Evolutionary conservation across 352 stramenopile genomes (phyloP), one percentile per base, ranked within the genome.

Genomic region (Phytophthora rubi): DNA sequence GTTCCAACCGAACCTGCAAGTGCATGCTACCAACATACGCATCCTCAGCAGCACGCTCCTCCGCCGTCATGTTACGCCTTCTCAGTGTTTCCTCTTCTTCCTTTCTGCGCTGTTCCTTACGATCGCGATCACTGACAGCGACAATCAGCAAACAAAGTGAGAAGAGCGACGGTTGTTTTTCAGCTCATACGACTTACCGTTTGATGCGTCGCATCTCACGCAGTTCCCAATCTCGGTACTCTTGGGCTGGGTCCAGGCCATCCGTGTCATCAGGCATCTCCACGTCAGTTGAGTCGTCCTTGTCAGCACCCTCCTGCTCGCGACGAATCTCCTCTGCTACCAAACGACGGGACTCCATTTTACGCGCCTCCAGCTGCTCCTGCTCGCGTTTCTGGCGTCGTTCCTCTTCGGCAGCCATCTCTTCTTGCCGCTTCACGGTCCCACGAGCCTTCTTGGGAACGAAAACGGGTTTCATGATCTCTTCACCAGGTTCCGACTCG

Each of bases 21-120:
- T 26, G 63, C 42, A 21, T 5, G 16, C 10, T 12, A 2, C 9
- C 53, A 58, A 82, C 87, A 15, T 72, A 93, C 73, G 81, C 83
- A 70, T 99, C 97, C 73, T 99, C 96, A 23, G 87, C 74, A 9
- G 89, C 75, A 8, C 96, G 86, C 77, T 99, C 96, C 69, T 98
- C 97, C 62, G 99, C 95, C 32, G 97, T 99, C 86, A 99, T 85
- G 45, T 95, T 94, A n/a, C 92, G 88, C 39, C 92, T 78, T 7
- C 90, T 86, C 51, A 86, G 56, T 10, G 94, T 94, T 71, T 99
- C 97, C 42, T 88, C 76, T 10, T 83, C 82, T 68, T 99, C 95
- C 26, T 89, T 84, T 37, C 89, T 81, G 16, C 76, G 76, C 62
- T 92, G 69, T 68, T 97, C 83, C 33, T 90, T 88, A 23, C 80